phyloP scores from a whole-genome alignment of 2,329 filamentous ascomycete species.

The Fonsecaea nubica region DNA sequence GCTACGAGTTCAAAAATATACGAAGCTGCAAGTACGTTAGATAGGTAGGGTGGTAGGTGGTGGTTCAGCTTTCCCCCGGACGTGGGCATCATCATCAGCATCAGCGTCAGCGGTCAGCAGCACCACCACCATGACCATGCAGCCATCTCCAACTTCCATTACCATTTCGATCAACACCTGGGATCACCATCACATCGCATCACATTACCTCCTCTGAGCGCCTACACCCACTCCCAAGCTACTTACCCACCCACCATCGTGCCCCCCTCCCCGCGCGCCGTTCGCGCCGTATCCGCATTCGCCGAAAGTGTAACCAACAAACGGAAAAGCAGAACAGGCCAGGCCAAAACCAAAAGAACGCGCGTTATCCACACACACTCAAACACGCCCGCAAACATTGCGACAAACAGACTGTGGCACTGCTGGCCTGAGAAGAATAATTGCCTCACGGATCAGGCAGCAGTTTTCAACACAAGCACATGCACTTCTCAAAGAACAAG shows the following conservation, averaged over 20 bases:
- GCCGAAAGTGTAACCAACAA: background rate
- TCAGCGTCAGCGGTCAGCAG: background rate
- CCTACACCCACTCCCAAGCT: too few species aligned
- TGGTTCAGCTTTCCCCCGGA: background rate
- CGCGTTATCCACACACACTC: background rate
- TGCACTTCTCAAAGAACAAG: too few species aligned
- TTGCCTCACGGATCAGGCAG: conserved; percentile 1
- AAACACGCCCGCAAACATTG: too few species aligned
- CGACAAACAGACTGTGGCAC: too few species aligned
- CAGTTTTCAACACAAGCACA: background rate
- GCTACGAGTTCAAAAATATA: too few species aligned
- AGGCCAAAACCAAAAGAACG: background rate
- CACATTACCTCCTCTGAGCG: background rate
- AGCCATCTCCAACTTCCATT: background rate
- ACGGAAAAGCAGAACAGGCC: background rate
- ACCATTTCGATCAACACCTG: too few species aligned
- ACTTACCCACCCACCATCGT: background rate
- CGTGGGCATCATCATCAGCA: too few species aligned
- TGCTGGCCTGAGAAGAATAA: background rate
- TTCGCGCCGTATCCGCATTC: background rate
- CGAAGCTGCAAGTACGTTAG: too few species aligned
- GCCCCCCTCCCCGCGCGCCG: background rate
- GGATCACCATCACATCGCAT: background rate
- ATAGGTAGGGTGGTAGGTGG: too few species aligned
- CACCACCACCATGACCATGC: background rate